phyloP scores from a whole-genome alignment of 2,329 filamentous ascomycete species.

The Phoma sp. region DNA sequence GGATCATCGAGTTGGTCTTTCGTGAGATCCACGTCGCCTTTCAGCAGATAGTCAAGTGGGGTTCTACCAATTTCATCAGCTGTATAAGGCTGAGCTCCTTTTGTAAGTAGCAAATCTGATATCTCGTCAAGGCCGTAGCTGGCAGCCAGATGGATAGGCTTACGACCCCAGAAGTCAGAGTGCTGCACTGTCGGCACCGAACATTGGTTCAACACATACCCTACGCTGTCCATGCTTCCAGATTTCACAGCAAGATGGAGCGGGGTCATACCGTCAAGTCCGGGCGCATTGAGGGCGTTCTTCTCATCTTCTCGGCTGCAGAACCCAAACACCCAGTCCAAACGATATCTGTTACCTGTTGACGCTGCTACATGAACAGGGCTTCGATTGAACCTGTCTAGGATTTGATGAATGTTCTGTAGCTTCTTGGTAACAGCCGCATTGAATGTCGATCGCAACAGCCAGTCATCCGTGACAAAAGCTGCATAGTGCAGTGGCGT shows the following conservation, averaged over 20 bases:
- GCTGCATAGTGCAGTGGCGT: constrained; percentile 1
- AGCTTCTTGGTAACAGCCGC: not conserved
- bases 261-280: not conserved
- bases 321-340: not conserved
- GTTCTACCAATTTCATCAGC: not conserved
- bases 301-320: not conserved
- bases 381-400: no score
- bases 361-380: no score
- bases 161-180: not conserved
- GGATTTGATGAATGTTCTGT: not conserved
- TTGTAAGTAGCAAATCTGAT: not conserved
- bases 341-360: no score
- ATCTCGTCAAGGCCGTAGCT: not conserved
- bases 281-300: not conserved
- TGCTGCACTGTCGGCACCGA: not conserved
- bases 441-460: not conserved
- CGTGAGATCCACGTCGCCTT: not conserved
- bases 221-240: not conserved
- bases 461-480: not conserved
- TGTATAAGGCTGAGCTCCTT: not conserved
- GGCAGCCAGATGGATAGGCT: not conserved
- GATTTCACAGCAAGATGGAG: not conserved
- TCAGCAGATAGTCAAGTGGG: not conserved
- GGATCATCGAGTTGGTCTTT: not conserved
- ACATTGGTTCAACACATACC: no score